Evolutionary conservation across 371 early-diverging fungal genomes (phyloP).

Genomic region (Batkoa obscura): DNA sequence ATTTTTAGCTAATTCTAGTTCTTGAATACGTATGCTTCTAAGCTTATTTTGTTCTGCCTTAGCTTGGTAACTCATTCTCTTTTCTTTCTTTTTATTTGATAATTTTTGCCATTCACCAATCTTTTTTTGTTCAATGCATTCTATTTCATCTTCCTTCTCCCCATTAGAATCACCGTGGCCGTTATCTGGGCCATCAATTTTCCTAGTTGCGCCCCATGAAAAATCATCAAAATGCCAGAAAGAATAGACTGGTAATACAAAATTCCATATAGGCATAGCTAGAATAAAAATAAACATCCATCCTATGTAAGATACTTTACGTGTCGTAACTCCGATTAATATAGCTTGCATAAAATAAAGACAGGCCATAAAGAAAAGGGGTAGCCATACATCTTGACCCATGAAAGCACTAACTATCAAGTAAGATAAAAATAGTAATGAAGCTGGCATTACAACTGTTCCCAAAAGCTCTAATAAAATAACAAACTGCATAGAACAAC

Average conservation of each 20-base stretch:
- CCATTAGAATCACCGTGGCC: constrained; percentile 12
- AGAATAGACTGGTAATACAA: constrained; percentile 88
- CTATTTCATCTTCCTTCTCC: too few species aligned
- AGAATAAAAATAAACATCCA: constrained; percentile 91
- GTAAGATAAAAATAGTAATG: constrained; percentile 41
- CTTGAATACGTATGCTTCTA: too few species aligned
- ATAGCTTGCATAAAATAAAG: constrained; percentile 79
- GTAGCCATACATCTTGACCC: constrained; percentile 32
- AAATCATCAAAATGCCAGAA: constrained; percentile 99
- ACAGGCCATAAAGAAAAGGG: constrained; percentile 48
- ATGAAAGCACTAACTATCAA: constrained; percentile 25
- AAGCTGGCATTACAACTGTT: constrained; percentile 88
- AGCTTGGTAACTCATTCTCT: too few species aligned
- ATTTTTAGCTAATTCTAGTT: too few species aligned
- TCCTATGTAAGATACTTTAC: constrained; percentile 68
- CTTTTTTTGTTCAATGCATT: too few species aligned
- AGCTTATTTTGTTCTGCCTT: too few species aligned
- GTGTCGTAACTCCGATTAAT: constrained; percentile 68
- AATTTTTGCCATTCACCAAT: too few species aligned
- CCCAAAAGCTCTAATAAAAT: constrained; percentile 92
- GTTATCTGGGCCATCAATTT: constrained; percentile 46
- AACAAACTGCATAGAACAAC: constrained; percentile 96
- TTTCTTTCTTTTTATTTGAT: too few species aligned
- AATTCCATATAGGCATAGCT: constrained; percentile 89
- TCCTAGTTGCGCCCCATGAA: constrained; percentile 94